Conservation (phyloP, 192 early-diverging fungal genomes). For the Umbelopsis vinacea region DNA sequence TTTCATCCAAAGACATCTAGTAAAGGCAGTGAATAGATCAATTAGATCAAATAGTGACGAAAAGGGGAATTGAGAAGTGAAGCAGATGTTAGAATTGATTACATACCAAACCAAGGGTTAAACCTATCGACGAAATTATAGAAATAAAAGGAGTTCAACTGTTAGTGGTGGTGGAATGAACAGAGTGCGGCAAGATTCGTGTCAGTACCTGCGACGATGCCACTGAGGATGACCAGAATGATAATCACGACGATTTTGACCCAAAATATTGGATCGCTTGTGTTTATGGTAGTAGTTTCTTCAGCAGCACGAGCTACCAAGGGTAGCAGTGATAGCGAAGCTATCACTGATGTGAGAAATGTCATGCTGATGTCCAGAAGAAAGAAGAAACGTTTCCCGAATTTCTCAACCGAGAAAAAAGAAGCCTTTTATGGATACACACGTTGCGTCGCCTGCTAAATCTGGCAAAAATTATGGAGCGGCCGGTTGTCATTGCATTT, state of each 20-base stretch:
- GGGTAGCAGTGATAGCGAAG: neutral
- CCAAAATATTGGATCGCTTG: conserved; percentile 14
- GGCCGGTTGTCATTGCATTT: neutral
- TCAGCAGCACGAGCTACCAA: neutral
- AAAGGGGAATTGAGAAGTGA: no score
- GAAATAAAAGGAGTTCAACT: neutral
- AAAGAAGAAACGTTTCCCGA: neutral
- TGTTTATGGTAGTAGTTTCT: conserved; percentile 5
- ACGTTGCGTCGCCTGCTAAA: neutral
- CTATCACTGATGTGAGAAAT: neutral
- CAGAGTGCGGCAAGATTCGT: neutral
- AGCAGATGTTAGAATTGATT: neutral
- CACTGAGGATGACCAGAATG: conserved; percentile 26
- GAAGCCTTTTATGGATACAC: neutral
- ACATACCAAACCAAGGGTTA: conserved; percentile 45
- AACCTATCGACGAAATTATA: conserved; percentile 24
- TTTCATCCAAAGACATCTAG: conserved; percentile 83
- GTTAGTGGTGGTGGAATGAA: neutral
- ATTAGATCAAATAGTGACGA: neutral
- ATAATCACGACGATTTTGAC: conserved; percentile 26
- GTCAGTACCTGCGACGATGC: conserved; percentile 22
- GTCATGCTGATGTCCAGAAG: neutral
- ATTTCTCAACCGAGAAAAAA: neutral
- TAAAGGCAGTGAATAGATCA: neutral
- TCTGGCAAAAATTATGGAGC: neutral